A percentile compares a stretch with the other conserved stretches of the same genome.
These are phyloP conservation scores for Nothopassalora personata DNA, from an alignment of 2,329 filamentous ascomycete genomes.

Conservation along the genomic window DNA sequence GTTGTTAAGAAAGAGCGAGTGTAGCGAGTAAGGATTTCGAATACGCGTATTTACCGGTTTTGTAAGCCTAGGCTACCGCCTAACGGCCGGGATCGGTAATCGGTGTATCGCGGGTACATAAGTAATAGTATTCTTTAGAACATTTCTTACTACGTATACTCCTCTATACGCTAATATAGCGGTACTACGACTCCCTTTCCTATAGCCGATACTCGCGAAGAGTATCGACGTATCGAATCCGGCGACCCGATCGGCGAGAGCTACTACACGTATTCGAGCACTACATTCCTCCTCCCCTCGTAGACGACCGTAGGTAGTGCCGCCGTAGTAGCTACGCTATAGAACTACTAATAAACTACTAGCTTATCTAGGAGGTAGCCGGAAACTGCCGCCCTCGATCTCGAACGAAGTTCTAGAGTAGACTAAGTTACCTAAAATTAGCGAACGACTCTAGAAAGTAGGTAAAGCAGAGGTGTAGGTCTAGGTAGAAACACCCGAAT, in stretches of 20 bases:
- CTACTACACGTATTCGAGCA: conserved; percentile 25
- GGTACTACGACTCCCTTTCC: conserved; percentile 41
- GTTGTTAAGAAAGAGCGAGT: no score
- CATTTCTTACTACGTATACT: neutral
- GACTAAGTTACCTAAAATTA: conserved; percentile 29
- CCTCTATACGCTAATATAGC: conserved; percentile 32
- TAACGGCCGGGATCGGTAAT: neutral
- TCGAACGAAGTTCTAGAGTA: conserved; percentile 6
- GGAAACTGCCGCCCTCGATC: conserved; percentile 19
- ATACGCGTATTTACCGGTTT: no score
- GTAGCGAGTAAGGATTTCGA: no score
- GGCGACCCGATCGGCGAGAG: conserved; percentile 21
- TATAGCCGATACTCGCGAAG: conserved; percentile 44
- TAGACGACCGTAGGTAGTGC: conserved; percentile 27
- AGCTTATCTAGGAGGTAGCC: conserved; percentile 33
- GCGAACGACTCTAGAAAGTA: conserved; percentile 26
- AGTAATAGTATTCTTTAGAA: no score
- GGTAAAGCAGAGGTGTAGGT: conserved; percentile 24
- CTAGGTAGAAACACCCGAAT: conserved; percentile 14
- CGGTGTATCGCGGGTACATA: neutral
- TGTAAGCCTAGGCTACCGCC: no score
- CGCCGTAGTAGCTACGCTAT: conserved; percentile 38
- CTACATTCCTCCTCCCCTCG: conserved; percentile 32
- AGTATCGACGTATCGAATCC: conserved; percentile 25
- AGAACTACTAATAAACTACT: conserved; percentile 45